Conservation (phyloP, 768 basidiomycete genomes). For the Chiua virens region DNA sequence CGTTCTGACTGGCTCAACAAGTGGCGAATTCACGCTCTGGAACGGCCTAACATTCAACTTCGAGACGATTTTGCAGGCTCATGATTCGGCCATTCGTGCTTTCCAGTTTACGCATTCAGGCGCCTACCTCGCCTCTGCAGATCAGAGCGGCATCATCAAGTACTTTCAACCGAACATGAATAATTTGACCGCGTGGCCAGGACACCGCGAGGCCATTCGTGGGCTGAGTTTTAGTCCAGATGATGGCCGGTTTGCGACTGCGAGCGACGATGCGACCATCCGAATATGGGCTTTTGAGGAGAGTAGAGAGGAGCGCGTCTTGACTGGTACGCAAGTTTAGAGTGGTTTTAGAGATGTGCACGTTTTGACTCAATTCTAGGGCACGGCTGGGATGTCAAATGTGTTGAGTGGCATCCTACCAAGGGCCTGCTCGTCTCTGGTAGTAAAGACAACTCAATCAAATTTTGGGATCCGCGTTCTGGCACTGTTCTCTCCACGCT, state of each 20-base stretch:
- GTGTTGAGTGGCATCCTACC: conserved; percentile 97
- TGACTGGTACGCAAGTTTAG: conserved; percentile 58
- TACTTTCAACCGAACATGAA: conserved; percentile 99
- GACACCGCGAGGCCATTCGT: conserved; percentile 92
- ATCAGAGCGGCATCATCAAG: conserved; percentile 93
- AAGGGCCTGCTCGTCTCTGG: conserved; percentile 95
- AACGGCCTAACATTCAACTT: conserved; percentile 99
- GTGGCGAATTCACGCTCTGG: conserved; percentile 98
- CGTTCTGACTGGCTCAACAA: conserved; percentile 91
- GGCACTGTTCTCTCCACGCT: conserved; percentile 88
- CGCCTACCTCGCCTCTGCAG: conserved; percentile 88
- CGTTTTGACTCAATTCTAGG: conserved; percentile 48
- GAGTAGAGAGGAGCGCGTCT: conserved; percentile 80
- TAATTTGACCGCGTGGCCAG: conserved; percentile 92
- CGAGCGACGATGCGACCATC: conserved; percentile 93
- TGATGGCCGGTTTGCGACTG: conserved; percentile 89
- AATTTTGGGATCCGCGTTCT: conserved; percentile 98
- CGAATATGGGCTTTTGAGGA: conserved; percentile 96
- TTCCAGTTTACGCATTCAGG: conserved; percentile 91
- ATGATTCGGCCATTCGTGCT: conserved; percentile 91
- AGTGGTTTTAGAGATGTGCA: background rate
- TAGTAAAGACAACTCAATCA: conserved; percentile 96
- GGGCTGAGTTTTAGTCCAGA: conserved; percentile 91
- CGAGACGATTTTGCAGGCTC: conserved; percentile 98
- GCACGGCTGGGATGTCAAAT: conserved; percentile 99